Evolutionary conservation across 768 basidiomycete genomes (phyloP).

Genomic region (Nevesoporus exiguus): DNA sequence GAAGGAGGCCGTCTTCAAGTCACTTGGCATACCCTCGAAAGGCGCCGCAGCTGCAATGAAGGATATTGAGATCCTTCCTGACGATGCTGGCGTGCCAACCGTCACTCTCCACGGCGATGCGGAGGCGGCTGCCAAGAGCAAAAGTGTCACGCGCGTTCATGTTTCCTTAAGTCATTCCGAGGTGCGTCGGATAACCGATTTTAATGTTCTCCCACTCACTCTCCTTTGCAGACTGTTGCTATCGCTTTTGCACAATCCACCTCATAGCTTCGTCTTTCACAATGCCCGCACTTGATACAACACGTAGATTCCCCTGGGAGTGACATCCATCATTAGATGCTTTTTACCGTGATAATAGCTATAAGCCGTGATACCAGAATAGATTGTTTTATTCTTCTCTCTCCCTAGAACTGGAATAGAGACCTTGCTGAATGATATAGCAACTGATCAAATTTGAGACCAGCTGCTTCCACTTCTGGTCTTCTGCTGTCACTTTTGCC

Average conservation of each 20-base stretch:
- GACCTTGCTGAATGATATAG: slow-evolving; percentile 46
- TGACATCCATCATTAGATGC: not conserved
- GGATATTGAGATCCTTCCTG: slow-evolving; percentile 92
- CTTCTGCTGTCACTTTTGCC: slow-evolving; percentile 10
- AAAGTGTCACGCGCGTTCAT: slow-evolving; percentile 71
- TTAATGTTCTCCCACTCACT: slow-evolving; percentile 14
- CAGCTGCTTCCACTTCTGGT: slow-evolving; percentile 43
- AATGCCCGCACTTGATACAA: slow-evolving; percentile 1
- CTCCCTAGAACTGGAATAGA: slow-evolving; percentile 37
- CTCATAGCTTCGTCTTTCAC: slow-evolving; percentile 10
- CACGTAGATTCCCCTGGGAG: slow-evolving; percentile 6
- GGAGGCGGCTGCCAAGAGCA: slow-evolving; percentile 61
- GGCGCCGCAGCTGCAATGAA: slow-evolving; percentile 95
- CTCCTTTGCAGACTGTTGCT: slow-evolving; percentile 60
- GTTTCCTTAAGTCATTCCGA: slow-evolving; percentile 93
- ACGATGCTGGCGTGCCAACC: slow-evolving; percentile 72
- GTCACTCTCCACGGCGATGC: slow-evolving; percentile 82
- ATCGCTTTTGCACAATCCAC: slow-evolving; percentile 85
- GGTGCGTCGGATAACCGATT: slow-evolving; percentile 42
- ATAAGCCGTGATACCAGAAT: slow-evolving; percentile 18
- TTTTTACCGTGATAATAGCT: not conserved
- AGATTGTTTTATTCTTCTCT: slow-evolving; percentile 3
- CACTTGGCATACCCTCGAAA: slow-evolving; percentile 82
- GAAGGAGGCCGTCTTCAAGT: slow-evolving; percentile 98
- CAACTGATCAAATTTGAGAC: slow-evolving; percentile 45